These are phyloP conservation scores for Kockovaella imperatae DNA, from an alignment of 768 basidiomycete species.

Conservation along the genomic window DNA sequence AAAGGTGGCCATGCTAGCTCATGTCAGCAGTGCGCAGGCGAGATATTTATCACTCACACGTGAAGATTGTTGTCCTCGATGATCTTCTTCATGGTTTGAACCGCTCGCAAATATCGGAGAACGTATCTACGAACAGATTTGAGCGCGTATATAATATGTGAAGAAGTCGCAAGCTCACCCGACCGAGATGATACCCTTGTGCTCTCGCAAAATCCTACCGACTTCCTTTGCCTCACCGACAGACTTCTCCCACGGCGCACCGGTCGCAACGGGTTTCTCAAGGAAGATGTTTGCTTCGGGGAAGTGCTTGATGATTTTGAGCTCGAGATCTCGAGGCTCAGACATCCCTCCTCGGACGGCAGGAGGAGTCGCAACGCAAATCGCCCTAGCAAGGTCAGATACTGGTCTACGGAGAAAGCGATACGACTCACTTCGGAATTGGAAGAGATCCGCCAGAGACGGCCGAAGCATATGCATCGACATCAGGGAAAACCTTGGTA, in stretches of 20 bases:
- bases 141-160: not conserved
- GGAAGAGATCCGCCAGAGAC: conserved; percentile 14
- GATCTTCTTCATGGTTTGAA: conserved; percentile 91
- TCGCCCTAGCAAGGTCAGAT: conserved; percentile 55
- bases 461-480: conserved; percentile 12
- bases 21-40: not conserved
- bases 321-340: conserved; percentile 69
- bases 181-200: conserved; percentile 67
- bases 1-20: conserved; percentile 29
- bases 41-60: conserved; percentile 47
- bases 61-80: conserved; percentile 85
- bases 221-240: conserved; percentile 60
- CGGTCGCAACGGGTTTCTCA: conserved; percentile 86
- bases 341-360: conserved; percentile 73
- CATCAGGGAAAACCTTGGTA: conserved; percentile 47
- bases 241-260: conserved; percentile 47
- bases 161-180: conserved; percentile 47
- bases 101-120: conserved; percentile 82
- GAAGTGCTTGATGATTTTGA: conserved; percentile 74
- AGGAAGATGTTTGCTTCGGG: conserved; percentile 79
- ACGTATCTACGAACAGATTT: conserved; percentile 51
- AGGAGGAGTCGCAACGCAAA: conserved; percentile 83
- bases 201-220: conserved; percentile 61
- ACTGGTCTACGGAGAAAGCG: not conserved
- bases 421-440: conserved; percentile 22